Base-by-base conservation (phyloP, 352 stramenopile species). In the Phytophthora sp. region DNA sequence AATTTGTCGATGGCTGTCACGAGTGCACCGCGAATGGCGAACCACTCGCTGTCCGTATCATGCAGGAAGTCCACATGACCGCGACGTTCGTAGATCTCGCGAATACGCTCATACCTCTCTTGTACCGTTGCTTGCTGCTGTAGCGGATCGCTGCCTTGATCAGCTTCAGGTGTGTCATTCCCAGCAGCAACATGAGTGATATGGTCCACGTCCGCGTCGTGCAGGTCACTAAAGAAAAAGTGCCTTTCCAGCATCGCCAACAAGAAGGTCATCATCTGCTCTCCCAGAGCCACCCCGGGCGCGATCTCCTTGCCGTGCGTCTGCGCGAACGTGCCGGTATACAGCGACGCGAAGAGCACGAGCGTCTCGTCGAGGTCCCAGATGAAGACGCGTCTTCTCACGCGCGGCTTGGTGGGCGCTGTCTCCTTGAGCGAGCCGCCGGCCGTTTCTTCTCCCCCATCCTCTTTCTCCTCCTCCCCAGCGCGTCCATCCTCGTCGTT, bases 211-310 rank as follows among this genome's bases (percentile, higher is more conserved):
- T 90, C 82, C 41, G 70, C 64, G 53, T 92, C 69, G 58, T 92
- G 83, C 48, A 94, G 66, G 21, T 91, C 83, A 66, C 79, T 83
- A 32, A 94, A 92, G 65, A 89, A 94, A 69, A 94, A 92, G 60
- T 94, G 84, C 15, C 83, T 77, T 59, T 93, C 84, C n/a, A 94
- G 71, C 66, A 92, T 81, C 4, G 80, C 74, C 24, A 94, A 50
- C 49, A 94, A 56, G 64, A 93, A 94, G 20, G 77, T 85, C 86
- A 94, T 94, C 86, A 94, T 94, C 62, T 90, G 82, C 59, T 94
- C 79, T 20, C 86, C 86, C 4, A 94, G 71, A 24, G 66, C 75
- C 15, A 93, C 73, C 45, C 86, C 83, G 11, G 65, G 70, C 1
- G 77, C 71, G 38, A 86, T 58, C 34, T 89, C 84, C 43, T 88